Evolutionary conservation across 306 rosid genomes (phyloP).

Genomic region (Fagus sylvatica): DNA sequence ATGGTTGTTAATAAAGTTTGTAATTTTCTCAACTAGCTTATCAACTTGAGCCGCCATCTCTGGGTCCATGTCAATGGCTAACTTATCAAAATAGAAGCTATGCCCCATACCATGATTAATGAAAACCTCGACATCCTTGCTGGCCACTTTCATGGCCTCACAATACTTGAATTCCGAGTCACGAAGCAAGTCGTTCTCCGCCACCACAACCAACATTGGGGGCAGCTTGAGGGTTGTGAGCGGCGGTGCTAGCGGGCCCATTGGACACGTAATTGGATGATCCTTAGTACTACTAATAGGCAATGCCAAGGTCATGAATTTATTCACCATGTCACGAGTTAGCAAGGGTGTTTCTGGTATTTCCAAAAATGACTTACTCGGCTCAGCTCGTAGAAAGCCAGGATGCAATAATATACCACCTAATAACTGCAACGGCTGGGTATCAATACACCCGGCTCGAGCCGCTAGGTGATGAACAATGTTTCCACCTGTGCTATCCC

Average conservation of each 20-base stretch:
- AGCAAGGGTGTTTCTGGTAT: not conserved
- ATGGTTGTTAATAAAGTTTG: not conserved
- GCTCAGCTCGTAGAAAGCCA: not conserved
- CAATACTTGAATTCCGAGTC: not conserved
- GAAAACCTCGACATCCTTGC: not conserved
- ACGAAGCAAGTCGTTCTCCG: not conserved
- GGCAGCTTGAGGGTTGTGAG: not conserved
- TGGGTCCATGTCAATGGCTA: not conserved
- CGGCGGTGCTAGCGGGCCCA: not conserved
- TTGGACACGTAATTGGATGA: not conserved
- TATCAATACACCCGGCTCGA: too few species aligned
- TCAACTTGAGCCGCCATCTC: not conserved
- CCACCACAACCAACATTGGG: not conserved
- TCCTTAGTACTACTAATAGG: not conserved
- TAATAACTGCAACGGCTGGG: not conserved
- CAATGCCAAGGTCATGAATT: not conserved
- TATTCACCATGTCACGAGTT: not conserved
- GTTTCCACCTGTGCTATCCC: slow-evolving; percentile 3
- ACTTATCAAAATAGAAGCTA: not conserved
- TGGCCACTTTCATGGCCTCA: not conserved
- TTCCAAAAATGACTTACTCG: not conserved
- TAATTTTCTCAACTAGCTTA: not conserved
- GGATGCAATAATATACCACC: not conserved
- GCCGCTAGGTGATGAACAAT: not conserved
- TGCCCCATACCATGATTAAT: not conserved